Percentiles rank a stretch among this genome's conserved stretches.
phyloP scores from a whole-genome alignment of 768 basidiomycete species.

The Rhizopogon rudus region DNA sequence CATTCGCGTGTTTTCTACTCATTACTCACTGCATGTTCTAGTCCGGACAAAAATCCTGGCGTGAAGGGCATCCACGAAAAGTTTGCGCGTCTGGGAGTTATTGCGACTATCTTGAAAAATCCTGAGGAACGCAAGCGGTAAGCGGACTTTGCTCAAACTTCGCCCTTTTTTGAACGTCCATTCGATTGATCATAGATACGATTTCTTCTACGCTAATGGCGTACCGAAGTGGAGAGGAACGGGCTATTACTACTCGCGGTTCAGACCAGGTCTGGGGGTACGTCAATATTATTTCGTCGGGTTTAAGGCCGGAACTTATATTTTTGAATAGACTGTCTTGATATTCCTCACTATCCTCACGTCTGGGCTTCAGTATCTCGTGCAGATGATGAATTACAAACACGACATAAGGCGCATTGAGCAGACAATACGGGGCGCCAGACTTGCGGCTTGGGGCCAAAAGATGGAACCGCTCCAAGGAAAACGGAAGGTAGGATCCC shows the following conservation, averaged over 20 bases:
- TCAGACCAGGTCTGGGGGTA: slow-evolving; percentile 87
- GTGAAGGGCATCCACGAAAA: slow-evolving; percentile 80
- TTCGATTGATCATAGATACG: slow-evolving; percentile 49
- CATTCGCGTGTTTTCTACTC: slow-evolving; percentile 1
- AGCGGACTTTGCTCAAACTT: slow-evolving; percentile 19
- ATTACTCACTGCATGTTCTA: slow-evolving; percentile 23
- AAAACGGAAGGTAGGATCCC: slow-evolving; percentile 56
- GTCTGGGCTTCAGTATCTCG: slow-evolving; percentile 75
- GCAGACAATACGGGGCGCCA: slow-evolving; percentile 55
- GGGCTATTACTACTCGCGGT: slow-evolving; percentile 95
- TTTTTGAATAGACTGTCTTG: slow-evolving; percentile 54
- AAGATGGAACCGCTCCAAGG: slow-evolving; percentile 60
- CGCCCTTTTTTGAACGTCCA: neutral
- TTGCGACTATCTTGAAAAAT: slow-evolving; percentile 76
- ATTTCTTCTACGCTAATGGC: slow-evolving; percentile 96
- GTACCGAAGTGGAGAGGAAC: slow-evolving; percentile 96
- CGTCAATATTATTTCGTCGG: slow-evolving; percentile 15
- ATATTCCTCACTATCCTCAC: slow-evolving; percentile 74
- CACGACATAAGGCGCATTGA: slow-evolving; percentile 70
- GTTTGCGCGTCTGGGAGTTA: slow-evolving; percentile 88
- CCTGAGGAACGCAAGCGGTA: slow-evolving; percentile 72
- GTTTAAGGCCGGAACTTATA: slow-evolving; percentile 1
- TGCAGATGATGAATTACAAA: slow-evolving; percentile 73
- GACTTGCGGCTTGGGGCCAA: slow-evolving; percentile 75
- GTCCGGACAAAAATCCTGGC: slow-evolving; percentile 94